phyloP scores from a whole-genome alignment of 1,284 basidiomycete species.

The Pholiota adiposa region DNA sequence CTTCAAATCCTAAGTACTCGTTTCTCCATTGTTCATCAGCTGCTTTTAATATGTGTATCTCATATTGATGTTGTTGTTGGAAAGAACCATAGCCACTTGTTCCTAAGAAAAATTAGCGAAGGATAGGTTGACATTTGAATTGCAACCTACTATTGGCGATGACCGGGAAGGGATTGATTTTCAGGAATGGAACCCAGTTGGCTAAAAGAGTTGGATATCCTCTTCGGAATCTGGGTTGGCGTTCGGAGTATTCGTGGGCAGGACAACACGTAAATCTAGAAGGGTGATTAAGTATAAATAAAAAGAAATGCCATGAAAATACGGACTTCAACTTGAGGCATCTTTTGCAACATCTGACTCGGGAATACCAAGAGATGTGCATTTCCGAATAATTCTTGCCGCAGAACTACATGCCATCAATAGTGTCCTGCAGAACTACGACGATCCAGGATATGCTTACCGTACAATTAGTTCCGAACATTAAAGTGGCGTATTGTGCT shows the following conservation, averaged over 20 bases:
- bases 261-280: background rate
- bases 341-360: constrained; percentile 15
- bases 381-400: background rate
- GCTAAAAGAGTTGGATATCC: background rate
- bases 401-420: constrained; percentile 2
- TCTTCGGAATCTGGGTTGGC: background rate
- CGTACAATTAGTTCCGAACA: constrained; percentile 28
- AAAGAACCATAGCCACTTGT: no score
- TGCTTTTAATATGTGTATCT: no score
- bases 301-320: background rate
- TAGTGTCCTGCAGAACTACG: background rate
- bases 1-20: background rate
- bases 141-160: no score
- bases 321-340: constrained; percentile 4
- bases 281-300: background rate
- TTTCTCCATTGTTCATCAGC: background rate
- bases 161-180: no score
- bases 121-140: no score
- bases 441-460: constrained; percentile 15
- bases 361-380: constrained; percentile 11
- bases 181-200: background rate
- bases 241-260: background rate
- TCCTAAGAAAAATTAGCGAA: no score
- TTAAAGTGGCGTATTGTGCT: constrained; percentile 28
- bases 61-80: no score